Percentiles rank a stretch among this genome's conserved stretches.
Evolutionary conservation across 192 early-diverging fungal species (phyloP).

Genomic region (Radiomyces spectabilis): DNA sequence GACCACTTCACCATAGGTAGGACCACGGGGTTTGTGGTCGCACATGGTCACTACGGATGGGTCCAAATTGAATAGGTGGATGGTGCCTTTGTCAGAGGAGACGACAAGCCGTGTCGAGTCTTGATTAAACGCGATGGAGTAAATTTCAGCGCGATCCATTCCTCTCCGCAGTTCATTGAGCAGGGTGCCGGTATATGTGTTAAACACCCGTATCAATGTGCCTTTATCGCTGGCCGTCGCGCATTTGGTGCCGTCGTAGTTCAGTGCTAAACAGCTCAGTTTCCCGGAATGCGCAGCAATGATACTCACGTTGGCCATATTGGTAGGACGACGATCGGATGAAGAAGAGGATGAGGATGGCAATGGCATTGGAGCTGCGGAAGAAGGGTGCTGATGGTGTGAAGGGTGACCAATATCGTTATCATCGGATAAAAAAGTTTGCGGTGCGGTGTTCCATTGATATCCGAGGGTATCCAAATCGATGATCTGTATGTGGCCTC

Average conservation of each 20-base stretch:
- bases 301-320: constrained; percentile 59
- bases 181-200: constrained; percentile 62
- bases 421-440: neutral
- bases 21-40: constrained; percentile 34
- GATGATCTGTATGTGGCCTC: constrained; percentile 82
- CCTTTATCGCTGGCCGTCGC: constrained; percentile 86
- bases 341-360: constrained; percentile 23
- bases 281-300: constrained; percentile 77
- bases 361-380: no score
- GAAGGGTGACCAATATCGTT: no score
- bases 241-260: constrained; percentile 67
- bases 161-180: constrained; percentile 84
- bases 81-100: constrained; percentile 86
- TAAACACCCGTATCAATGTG: constrained; percentile 87
- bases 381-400: neutral
- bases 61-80: constrained; percentile 88
- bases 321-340: constrained; percentile 1
- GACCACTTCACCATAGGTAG: constrained; percentile 47
- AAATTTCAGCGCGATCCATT: constrained; percentile 82
- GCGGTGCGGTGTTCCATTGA: neutral
- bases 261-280: constrained; percentile 73
- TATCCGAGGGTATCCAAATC: constrained; percentile 46
- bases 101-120: constrained; percentile 74
- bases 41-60: constrained; percentile 29
- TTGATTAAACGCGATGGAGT: constrained; percentile 79